Conservation (phyloP, 2,329 filamentous ascomycete genomes). For the Pseudocercospora cruenta region DNA sequence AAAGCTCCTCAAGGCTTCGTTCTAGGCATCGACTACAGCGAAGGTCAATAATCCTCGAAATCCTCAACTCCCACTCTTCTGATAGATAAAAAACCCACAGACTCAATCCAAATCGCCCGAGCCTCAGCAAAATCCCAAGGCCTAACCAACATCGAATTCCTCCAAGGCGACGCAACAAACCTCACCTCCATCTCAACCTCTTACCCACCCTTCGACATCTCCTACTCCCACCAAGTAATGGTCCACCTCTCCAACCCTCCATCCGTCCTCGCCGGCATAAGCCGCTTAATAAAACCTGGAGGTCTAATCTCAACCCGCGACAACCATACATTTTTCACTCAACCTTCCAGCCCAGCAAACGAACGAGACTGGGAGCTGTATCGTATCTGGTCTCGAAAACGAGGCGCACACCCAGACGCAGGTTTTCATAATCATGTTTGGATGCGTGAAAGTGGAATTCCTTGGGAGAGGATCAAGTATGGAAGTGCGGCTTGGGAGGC, state of each 20-base stretch:
- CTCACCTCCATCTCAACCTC: background rate
- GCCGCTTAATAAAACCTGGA: slow-evolving; percentile 54
- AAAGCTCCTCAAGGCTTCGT: slow-evolving; percentile 32
- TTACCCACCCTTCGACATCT: slow-evolving; percentile 55
- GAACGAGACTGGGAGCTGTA: slow-evolving; percentile 19
- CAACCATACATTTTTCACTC: slow-evolving; percentile 8
- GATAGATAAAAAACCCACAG: background rate
- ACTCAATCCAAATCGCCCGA: slow-evolving; percentile 12
- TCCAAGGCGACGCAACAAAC: slow-evolving; percentile 11
- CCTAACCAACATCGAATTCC: slow-evolving; percentile 21
- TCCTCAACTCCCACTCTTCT: background rate
- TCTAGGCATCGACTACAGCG: slow-evolving; percentile 45
- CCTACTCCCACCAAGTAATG: slow-evolving; percentile 61
- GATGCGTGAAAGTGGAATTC: slow-evolving; percentile 31
- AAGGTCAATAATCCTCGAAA: slow-evolving; percentile 5
- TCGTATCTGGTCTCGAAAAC: slow-evolving; percentile 9
- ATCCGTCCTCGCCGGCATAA: slow-evolving; percentile 56
- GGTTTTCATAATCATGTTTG: slow-evolving; percentile 25
- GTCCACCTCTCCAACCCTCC: slow-evolving; percentile 58
- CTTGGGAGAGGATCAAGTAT: slow-evolving; percentile 15
- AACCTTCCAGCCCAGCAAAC: slow-evolving; percentile 15
- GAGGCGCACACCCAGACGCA: slow-evolving; percentile 24
- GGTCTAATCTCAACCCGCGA: slow-evolving; percentile 57
- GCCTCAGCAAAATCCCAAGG: slow-evolving; percentile 7
- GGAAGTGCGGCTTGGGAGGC: slow-evolving; percentile 8